Conservation (phyloP, 1,284 basidiomycete genomes). For the Omphalotus olearius region DNA sequence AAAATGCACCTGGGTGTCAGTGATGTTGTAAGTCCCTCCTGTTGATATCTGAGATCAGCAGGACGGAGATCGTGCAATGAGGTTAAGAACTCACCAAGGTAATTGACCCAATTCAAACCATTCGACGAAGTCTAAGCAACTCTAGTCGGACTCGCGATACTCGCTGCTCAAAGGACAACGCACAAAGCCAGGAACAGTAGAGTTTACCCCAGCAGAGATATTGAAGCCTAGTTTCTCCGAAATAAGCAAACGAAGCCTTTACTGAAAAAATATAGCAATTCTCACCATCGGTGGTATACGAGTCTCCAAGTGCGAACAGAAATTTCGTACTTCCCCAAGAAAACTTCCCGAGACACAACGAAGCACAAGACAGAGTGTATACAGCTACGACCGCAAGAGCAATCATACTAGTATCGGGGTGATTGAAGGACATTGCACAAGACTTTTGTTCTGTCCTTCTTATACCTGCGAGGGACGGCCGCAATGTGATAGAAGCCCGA, state of each 20-base stretch:
- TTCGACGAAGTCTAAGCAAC: slow-evolving; percentile 49
- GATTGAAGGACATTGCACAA: too few relatives aligned
- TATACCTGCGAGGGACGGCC: too few relatives aligned
- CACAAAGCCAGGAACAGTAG: slow-evolving; percentile 50
- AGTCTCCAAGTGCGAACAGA: slow-evolving; percentile 57
- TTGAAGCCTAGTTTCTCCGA: slow-evolving; percentile 45
- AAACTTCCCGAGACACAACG: slow-evolving; percentile 20
- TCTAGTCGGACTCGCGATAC: not conserved
- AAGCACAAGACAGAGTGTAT: too few relatives aligned
- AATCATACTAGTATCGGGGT: too few relatives aligned
- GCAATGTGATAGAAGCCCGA: too few relatives aligned
- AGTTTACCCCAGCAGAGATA: slow-evolving; percentile 52
- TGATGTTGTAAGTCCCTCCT: slow-evolving; percentile 51
- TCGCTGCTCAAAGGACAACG: slow-evolving; percentile 19
- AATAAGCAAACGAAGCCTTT: not conserved
- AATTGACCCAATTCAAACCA: slow-evolving; percentile 61
- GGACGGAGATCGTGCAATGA: not conserved
- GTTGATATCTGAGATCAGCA: not conserved
- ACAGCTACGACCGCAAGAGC: too few relatives aligned
- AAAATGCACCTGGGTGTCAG: slow-evolving; percentile 40
- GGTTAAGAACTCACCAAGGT: slow-evolving; percentile 36
- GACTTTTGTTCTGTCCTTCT: too few relatives aligned
- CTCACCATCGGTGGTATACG: slow-evolving; percentile 37
- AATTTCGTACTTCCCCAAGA: slow-evolving; percentile 42
- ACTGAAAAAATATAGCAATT: not conserved